phyloP scores from a whole-genome alignment of 805 yeast species.

The Allodekkera sacchari region DNA sequence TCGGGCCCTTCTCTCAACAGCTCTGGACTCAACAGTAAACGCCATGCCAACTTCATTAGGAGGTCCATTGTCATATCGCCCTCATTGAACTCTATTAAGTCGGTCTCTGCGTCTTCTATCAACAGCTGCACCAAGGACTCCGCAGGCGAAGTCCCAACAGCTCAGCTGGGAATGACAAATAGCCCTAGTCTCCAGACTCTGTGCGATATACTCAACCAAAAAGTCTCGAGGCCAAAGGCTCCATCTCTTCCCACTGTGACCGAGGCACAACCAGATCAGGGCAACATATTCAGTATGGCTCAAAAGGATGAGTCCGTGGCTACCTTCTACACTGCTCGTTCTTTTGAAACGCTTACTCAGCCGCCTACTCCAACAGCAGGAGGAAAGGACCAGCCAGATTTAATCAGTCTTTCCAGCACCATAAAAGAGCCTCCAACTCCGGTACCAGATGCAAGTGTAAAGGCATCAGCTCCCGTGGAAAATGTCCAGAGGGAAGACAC shows the following conservation, averaged over 20 bases:
- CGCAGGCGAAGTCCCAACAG: slow-evolving; percentile 1
- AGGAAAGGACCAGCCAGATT: slow-evolving; percentile 14
- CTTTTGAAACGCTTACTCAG: slow-evolving; percentile 13
- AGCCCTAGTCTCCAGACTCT: slow-evolving; percentile 30
- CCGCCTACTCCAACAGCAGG: slow-evolving; percentile 3
- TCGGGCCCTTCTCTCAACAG: slow-evolving; percentile 23
- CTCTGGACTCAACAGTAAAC: slow-evolving; percentile 13
- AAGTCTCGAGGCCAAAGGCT: slow-evolving; percentile 9
- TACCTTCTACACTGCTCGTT: slow-evolving; percentile 25
- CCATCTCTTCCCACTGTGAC: slow-evolving; percentile 8
- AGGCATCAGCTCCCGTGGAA: not conserved
- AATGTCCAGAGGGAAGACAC: not conserved
- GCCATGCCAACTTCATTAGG: slow-evolving; percentile 23
- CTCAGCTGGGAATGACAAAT: slow-evolving; percentile 22
- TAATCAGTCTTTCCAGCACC: slow-evolving; percentile 24
- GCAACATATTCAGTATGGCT: slow-evolving; percentile 1
- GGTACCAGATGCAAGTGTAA: too few species aligned
- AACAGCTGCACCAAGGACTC: not conserved
- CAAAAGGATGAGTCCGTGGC: slow-evolving; percentile 17
- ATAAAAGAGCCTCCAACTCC: slow-evolving; percentile 3
- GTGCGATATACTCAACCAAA: slow-evolving; percentile 23
- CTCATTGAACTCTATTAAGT: slow-evolving; percentile 20
- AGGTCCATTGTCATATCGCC: slow-evolving; percentile 26
- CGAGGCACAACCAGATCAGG: slow-evolving; percentile 8
- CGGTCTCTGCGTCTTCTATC: too few species aligned